These are phyloP conservation scores for Hygrophoropsis aurantiaca DNA, from an alignment of 768 basidiomycete species.

Conservation along the genomic window DNA sequence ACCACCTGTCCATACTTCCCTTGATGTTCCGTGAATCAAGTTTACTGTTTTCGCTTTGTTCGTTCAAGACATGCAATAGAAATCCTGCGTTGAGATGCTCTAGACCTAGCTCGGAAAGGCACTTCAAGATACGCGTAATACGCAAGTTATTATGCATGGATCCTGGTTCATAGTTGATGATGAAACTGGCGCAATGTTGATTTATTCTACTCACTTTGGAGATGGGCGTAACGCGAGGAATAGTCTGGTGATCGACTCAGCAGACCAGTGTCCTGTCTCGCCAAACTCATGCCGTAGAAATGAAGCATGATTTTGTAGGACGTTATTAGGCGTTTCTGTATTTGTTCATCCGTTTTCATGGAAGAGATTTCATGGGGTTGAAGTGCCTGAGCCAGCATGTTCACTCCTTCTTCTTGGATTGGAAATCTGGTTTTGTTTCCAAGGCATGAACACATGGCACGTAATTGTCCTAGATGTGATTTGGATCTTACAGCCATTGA, in stretches of 20 bases:
- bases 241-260: slow-evolving; percentile 54
- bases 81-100: slow-evolving; percentile 67
- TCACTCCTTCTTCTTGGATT: slow-evolving; percentile 74
- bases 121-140: slow-evolving; percentile 76
- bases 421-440: slow-evolving; percentile 51
- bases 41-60: slow-evolving; percentile 60
- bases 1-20: slow-evolving; percentile 75
- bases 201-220: slow-evolving; percentile 52
- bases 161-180: slow-evolving; percentile 34
- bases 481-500: slow-evolving; percentile 68
- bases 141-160: slow-evolving; percentile 76
- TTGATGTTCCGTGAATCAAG: slow-evolving; percentile 48
- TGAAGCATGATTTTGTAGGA: slow-evolving; percentile 78
- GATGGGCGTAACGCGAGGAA: slow-evolving; percentile 58
- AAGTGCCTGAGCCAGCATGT: slow-evolving; percentile 63
- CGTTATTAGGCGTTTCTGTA: slow-evolving; percentile 49
- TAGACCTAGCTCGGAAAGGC: slow-evolving; percentile 67
- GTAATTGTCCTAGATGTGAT: not conserved
- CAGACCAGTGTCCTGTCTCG: slow-evolving; percentile 57
- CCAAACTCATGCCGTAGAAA: slow-evolving; percentile 75
- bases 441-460: not conserved
- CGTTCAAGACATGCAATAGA: slow-evolving; percentile 64
- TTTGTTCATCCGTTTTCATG: slow-evolving; percentile 50
- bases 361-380: slow-evolving; percentile 60
- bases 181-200: not conserved